phyloP scores from a whole-genome alignment of 164 flowering plant genomes.

The Sextonia rubra region DNA sequence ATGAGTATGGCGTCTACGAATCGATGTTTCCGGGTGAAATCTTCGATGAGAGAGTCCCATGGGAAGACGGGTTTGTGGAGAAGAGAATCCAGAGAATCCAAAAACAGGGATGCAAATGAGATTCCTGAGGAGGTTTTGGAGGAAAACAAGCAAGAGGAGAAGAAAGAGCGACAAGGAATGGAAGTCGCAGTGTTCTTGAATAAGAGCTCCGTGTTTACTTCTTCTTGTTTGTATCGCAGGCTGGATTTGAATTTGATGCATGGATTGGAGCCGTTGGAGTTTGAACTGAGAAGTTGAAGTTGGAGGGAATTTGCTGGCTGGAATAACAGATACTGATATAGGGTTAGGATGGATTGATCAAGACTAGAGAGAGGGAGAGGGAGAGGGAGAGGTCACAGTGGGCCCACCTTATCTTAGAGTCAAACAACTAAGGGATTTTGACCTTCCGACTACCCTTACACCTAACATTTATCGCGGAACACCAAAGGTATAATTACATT shows the following conservation, averaged over 20 bases:
- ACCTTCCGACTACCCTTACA: no score
- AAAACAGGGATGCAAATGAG: neutral
- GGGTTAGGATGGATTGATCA: no score
- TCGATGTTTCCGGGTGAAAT: conserved; percentile 10
- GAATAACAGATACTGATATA: no score
- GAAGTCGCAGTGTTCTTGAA: neutral
- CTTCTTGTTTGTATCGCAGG: neutral
- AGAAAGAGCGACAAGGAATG: neutral
- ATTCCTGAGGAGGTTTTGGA: neutral
- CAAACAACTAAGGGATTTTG: no score
- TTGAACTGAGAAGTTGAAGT: neutral
- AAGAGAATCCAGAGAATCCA: neutral
- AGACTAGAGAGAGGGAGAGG: no score
- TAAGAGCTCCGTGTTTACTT: neutral
- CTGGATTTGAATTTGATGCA: neutral
- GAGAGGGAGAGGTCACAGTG: no score
- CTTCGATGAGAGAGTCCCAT: conserved; percentile 21
- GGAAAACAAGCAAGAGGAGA: neutral
- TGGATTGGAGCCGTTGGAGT: neutral
- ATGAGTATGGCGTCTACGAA: conserved; percentile 21
- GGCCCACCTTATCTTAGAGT: no score
- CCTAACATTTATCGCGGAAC: no score
- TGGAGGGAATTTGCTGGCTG: no score
- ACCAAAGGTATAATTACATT: no score
- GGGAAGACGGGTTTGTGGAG: conserved; percentile 6